Conservation (phyloP, 2,329 filamentous ascomycete species). For the Aspergillus sp. region DNA sequence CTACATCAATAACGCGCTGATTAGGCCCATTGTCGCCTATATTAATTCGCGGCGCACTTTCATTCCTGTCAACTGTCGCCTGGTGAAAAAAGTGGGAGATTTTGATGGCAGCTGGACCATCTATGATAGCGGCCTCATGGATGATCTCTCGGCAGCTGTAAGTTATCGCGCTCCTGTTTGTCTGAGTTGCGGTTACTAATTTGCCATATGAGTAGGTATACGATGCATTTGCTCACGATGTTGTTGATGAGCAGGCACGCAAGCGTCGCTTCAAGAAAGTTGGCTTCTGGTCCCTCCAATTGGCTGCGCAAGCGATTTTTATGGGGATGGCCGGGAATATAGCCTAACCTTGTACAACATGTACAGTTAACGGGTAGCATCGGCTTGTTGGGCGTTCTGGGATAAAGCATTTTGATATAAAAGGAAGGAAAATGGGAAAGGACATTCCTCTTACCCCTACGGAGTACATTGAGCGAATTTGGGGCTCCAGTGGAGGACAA, state of each 20-base stretch:
- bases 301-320: constrained; percentile 90
- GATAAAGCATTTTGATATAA: constrained; percentile 9
- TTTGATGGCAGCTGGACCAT: constrained; percentile 96
- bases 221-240: constrained; percentile 86
- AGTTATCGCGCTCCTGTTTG: constrained; percentile 18
- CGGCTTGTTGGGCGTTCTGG: constrained; percentile 5
- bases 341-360: constrained; percentile 43
- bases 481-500: not conserved
- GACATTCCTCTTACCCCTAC: constrained; percentile 6
- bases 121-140: constrained; percentile 90
- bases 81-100: constrained; percentile 83
- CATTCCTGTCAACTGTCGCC: constrained; percentile 90
- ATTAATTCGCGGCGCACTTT: constrained; percentile 95
- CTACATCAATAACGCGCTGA: constrained; percentile 93
- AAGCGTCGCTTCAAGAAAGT: constrained; percentile 90
- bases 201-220: constrained; percentile 61
- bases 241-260: constrained; percentile 83
- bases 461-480: not conserved
- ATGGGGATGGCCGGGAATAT: constrained; percentile 89
- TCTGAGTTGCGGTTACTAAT: constrained; percentile 2
- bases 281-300: constrained; percentile 89
- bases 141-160: constrained; percentile 83
- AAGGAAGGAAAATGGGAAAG: not conserved
- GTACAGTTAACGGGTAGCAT: constrained; percentile 9
- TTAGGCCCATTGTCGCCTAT: constrained; percentile 94